Evolutionary conservation across 1,284 basidiomycete genomes (phyloP).

Genomic region (Sanguinoderma infundibulare): DNA sequence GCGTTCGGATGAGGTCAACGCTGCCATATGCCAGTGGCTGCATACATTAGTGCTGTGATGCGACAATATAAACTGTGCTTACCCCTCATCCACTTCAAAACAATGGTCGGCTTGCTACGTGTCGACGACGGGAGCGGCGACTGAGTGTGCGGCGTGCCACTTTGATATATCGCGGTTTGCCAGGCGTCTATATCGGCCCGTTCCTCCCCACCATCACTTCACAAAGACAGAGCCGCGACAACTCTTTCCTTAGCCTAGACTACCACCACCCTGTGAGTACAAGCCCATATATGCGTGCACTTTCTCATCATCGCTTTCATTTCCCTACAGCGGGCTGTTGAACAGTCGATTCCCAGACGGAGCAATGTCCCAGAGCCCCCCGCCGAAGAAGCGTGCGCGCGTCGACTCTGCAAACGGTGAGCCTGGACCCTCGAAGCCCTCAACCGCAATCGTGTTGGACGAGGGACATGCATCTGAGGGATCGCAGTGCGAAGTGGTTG

Average conservation of each 20-base stretch:
- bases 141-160: too few species aligned
- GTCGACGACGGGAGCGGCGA: too few species aligned
- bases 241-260: too few species aligned
- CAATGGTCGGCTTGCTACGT: too few species aligned
- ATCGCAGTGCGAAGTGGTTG: neutral
- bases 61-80: too few species aligned
- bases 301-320: neutral
- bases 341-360: neutral
- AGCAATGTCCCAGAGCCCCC: neutral
- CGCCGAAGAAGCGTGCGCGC: neutral
- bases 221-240: too few species aligned
- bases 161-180: too few species aligned
- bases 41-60: neutral
- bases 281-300: neutral
- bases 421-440: neutral
- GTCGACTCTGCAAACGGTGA: neutral
- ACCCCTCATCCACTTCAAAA: too few species aligned
- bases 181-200: too few species aligned
- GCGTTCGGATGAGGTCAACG: neutral
- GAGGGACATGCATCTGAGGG: neutral
- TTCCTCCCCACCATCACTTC: too few species aligned
- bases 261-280: too few species aligned
- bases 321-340: neutral
- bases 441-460: neutral
- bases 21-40: neutral